Conservation (phyloP, 2,329 filamentous ascomycete species). For the Colletotrichum sp. region DNA sequence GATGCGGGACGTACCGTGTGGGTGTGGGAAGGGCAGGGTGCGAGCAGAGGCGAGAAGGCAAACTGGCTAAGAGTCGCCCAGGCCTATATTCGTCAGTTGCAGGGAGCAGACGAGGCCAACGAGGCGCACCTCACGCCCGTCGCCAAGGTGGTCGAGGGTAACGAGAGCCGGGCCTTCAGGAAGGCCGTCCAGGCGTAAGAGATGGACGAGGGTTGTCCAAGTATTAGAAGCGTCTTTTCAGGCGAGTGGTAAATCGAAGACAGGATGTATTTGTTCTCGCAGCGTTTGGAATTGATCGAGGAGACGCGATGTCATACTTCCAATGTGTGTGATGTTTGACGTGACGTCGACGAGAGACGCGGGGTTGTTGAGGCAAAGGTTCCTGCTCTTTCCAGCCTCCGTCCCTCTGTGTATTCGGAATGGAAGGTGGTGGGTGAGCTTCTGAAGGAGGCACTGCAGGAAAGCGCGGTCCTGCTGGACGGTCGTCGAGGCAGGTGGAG, state of each 20-base stretch:
- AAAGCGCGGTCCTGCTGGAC: no score
- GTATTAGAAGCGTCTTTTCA: not conserved
- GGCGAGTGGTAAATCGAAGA: not conserved
- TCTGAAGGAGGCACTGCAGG: no score
- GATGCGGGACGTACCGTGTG: slow-evolving; percentile 63
- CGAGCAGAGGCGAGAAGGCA: slow-evolving; percentile 63
- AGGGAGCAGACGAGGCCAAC: slow-evolving; percentile 31
- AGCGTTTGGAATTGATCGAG: not conserved
- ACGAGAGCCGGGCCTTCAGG: slow-evolving; percentile 58
- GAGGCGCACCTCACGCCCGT: slow-evolving; percentile 53
- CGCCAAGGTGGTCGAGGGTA: slow-evolving; percentile 62
- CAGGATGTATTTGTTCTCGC: not conserved
- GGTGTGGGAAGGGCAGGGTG: slow-evolving; percentile 68
- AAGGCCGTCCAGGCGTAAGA: slow-evolving; percentile 43
- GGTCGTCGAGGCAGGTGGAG: no score
- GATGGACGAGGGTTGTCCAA: not conserved
- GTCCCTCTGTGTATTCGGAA: no score
- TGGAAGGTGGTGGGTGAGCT: no score
- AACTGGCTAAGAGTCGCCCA: slow-evolving; percentile 67
- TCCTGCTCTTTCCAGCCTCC: no score
- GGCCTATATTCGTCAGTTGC: slow-evolving; percentile 53
- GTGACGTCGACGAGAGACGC: not conserved
- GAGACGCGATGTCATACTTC: not conserved
- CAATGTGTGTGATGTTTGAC: not conserved
- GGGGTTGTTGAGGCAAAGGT: no score